phyloP scores from a whole-genome alignment of 2,329 filamentous ascomycete genomes.

The Beauveria sp. region DNA sequence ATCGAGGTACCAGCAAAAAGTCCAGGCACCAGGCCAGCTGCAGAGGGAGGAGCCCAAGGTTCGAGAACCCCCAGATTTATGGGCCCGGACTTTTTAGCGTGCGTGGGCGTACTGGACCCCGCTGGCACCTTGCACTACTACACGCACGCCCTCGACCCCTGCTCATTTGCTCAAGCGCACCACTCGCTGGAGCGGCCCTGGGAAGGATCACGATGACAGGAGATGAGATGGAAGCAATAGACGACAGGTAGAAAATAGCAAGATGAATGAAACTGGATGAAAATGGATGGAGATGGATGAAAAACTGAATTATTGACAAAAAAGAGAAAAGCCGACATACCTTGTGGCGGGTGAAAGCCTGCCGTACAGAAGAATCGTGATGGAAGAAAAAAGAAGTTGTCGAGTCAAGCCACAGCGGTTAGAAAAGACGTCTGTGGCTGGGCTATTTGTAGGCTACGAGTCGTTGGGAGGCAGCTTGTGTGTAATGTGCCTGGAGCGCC shows the following conservation, averaged over 20 bases:
- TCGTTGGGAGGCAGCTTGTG: neutral
- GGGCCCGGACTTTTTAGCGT: slow-evolving; percentile 7
- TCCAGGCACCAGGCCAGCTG: slow-evolving; percentile 1
- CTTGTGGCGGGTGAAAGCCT: neutral
- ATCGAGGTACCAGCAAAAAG: neutral
- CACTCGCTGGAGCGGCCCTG: neutral
- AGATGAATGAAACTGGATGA: neutral
- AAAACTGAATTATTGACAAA: neutral
- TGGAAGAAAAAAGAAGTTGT: neutral
- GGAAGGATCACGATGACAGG: neutral
- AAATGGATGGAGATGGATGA: neutral
- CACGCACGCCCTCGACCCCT: neutral
- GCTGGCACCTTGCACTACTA: neutral
- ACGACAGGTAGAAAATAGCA: neutral
- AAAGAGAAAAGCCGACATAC: neutral
- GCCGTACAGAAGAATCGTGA: no score
- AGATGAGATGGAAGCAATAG: neutral
- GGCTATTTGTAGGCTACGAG: slow-evolving; percentile 7
- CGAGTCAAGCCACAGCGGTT: neutral
- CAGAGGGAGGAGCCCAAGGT: slow-evolving; percentile 4
- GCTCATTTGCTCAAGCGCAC: neutral
- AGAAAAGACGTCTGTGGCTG: neutral
- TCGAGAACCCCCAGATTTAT: slow-evolving; percentile 12
- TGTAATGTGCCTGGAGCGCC: neutral
- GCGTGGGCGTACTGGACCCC: neutral